phyloP scores from a whole-genome alignment of 331 rosid species.

The Rhamnella rubrinervis region DNA sequence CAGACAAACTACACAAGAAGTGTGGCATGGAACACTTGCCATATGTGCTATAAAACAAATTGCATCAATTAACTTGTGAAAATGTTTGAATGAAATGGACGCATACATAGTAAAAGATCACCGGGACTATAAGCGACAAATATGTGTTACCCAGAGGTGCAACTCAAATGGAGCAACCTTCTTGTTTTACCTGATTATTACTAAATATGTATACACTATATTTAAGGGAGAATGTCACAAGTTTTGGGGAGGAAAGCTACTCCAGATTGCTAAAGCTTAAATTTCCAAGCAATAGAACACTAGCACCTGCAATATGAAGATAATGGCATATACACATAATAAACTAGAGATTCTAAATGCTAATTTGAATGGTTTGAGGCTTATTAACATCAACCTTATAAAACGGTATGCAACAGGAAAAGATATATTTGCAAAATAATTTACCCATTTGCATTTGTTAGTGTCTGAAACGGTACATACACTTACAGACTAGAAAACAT shows the following conservation, averaged over 20 bases:
- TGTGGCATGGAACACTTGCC: not conserved
- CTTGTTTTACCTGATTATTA: constrained; percentile 9
- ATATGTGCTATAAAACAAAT: not conserved
- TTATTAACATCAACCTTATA: not conserved
- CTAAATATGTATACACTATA: not conserved
- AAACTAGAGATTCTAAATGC: not conserved
- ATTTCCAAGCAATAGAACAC: not conserved
- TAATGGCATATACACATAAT: not conserved
- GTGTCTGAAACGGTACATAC: not conserved
- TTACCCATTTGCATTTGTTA: not conserved
- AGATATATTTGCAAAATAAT: not conserved
- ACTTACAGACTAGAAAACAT: not conserved
- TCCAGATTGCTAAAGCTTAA: not conserved
- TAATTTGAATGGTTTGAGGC: not conserved
- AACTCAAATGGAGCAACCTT: not conserved
- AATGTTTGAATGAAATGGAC: not conserved
- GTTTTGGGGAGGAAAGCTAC: not conserved
- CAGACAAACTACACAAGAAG: not conserved
- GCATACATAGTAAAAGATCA: not conserved
- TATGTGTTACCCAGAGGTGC: not conserved
- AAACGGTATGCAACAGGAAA: not conserved
- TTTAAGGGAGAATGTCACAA: not conserved
- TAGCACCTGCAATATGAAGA: not conserved
- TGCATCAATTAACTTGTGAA: not conserved
- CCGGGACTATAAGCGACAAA: not conserved